Conservation (phyloP, 371 early-diverging fungal species). For the Lichtheimia ornata region DNA sequence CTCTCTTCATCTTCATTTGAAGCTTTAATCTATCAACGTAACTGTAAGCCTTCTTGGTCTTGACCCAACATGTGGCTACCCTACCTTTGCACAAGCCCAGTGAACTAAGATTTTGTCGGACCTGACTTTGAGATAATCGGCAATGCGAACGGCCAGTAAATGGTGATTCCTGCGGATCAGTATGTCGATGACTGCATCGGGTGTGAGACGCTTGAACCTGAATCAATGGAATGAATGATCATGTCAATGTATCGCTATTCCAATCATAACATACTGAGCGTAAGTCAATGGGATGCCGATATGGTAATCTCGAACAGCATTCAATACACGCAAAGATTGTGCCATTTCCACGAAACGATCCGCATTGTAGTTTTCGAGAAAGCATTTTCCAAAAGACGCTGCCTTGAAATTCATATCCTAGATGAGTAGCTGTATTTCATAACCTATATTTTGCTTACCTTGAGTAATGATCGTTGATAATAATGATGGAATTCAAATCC, state of each 20-base stretch:
- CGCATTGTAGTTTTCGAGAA: constrained; percentile 81
- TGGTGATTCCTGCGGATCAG: constrained; percentile 85
- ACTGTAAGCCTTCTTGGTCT: too few species aligned
- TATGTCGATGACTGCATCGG: constrained; percentile 80
- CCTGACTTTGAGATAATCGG: constrained; percentile 81
- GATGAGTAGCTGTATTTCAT: not conserved
- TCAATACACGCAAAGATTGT: constrained; percentile 81
- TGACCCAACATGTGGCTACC: not conserved
- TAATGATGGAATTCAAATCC: constrained; percentile 79
- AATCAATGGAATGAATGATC: not conserved
- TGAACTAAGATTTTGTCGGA: constrained; percentile 84
- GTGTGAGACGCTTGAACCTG: constrained; percentile 75
- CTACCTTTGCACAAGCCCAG: constrained; percentile 94
- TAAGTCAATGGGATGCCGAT: constrained; percentile 91
- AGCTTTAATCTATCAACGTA: constrained; percentile 62
- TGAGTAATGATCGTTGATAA: constrained; percentile 78
- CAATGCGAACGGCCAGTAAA: constrained; percentile 81
- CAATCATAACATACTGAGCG: constrained; percentile 65
- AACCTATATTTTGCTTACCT: constrained; percentile 31
- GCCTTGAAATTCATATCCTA: constrained; percentile 52
- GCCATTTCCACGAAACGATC: constrained; percentile 90
- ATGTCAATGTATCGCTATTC: not conserved
- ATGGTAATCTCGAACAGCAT: constrained; percentile 80
- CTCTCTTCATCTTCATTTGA: constrained; percentile 87
- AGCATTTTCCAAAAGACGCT: constrained; percentile 95